Percentiles rank a stretch among this genome's conserved stretches.
Evolutionary conservation across 2,329 filamentous ascomycete species (phyloP).

Genomic region (Orbilia brochopaga): DNA sequence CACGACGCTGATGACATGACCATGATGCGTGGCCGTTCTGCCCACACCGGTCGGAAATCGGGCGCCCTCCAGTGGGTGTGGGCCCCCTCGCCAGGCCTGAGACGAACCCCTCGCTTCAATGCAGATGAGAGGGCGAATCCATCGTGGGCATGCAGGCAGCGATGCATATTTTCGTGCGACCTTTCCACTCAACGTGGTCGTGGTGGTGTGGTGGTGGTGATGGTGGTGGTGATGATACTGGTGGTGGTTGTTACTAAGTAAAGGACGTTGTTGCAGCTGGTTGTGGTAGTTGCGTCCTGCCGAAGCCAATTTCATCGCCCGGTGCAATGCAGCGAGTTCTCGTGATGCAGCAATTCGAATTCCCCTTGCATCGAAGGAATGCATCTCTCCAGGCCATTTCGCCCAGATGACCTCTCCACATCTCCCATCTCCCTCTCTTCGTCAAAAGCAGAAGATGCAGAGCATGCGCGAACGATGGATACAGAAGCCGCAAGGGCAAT

Average conservation of each 20-base stretch:
- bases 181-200: slow-evolving; percentile 24
- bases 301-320: neutral
- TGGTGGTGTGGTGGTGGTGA: neutral
- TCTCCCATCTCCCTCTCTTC: slow-evolving; percentile 14
- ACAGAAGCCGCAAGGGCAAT: slow-evolving; percentile 20
- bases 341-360: slow-evolving; percentile 35
- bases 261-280: neutral
- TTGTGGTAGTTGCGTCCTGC: neutral
- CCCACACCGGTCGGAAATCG: slow-evolving; percentile 9
- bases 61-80: slow-evolving; percentile 30
- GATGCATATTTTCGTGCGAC: no score
- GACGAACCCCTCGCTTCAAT: slow-evolving; percentile 43
- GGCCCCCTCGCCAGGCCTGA: slow-evolving; percentile 27
- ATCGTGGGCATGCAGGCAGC: neutral
- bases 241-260: neutral
- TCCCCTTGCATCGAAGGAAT: slow-evolving; percentile 50
- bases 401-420: slow-evolving; percentile 21
- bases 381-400: slow-evolving; percentile 9
- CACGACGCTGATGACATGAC: slow-evolving; percentile 11
- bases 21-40: slow-evolving; percentile 16
- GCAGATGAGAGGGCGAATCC: slow-evolving; percentile 19
- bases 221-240: neutral
- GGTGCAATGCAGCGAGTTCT: slow-evolving; percentile 3
- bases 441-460: slow-evolving; percentile 23
- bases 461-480: slow-evolving; percentile 22